Evolutionary conservation across 192 early-diverging fungal species (phyloP), one percentile per base, ranked within the genome.

Genomic region (Coemansia sp.): DNA sequence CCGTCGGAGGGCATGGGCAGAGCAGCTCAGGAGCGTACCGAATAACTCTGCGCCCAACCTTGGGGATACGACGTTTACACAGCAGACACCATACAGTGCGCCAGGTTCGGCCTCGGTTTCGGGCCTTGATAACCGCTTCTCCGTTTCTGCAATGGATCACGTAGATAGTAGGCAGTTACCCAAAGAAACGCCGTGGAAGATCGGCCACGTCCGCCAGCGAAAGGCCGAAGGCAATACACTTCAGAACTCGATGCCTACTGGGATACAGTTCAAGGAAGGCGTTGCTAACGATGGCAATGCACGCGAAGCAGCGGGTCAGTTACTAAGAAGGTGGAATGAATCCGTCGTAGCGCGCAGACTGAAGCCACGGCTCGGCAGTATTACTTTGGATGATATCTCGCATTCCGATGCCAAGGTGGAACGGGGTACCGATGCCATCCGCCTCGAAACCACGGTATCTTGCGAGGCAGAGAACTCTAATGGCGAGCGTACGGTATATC

Each of bases 261-360:
- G 67, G 17, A 81, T 75, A 63, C 79, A 81, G 62, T 81, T 81
- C 45, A 81, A 81, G 54, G 79, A 81, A 32, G 79, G 79, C 10
- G 73, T 81, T 36, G 79, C 79, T 11, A 71, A 61, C 23, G 80
- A 82, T 34, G 53, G 41, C 0, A 71, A 70, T 61, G 80, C 72
- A 20, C 80, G 80, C 29, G 75, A 82, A 23, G 80, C 75, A 20
- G 80, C 75, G 9, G 75, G 69, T 0, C 75, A 77, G 69, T n/a
- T 82, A 10, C 48, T 82, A 56, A 61, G 65, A 64, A 68, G 75
- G 17, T 82, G 80, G 80, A 73, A 77, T 62, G 75, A 82, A 35
- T 72, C 75, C 0, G 69, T 82, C 0, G 61, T 75, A 62, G 71
- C 75, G 5, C 75, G 80, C 62, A 74, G 61, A 23, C 58, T 82